Base-by-base conservation (phyloP, 768 basidiomycete genomes). In the Leccinum longicurvipes region DNA sequence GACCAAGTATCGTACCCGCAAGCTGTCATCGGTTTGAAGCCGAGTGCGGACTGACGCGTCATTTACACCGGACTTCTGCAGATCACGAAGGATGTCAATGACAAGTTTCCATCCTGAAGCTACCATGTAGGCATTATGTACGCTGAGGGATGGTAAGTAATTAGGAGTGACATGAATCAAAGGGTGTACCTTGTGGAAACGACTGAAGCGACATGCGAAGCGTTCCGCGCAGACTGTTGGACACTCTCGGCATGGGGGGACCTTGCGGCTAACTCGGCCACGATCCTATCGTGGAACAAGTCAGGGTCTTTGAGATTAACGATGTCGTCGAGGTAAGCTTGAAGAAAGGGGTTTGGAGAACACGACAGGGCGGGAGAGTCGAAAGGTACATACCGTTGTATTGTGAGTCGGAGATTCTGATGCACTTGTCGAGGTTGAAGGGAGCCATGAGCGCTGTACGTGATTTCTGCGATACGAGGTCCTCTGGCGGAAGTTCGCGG, bases 51-150 rank as follows among this genome's bases (percentile, higher is more conserved):
- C 73, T 29, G 74, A 77, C 27, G 69, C 63, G 55, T 91, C 85
- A 8, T 76, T 70, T 17, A 89, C 60, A 29, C 85, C 86, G 12
- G 75, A 72, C 17, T 78, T 71, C n/a, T 77, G 73, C 46, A 92
- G 73, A 25, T 80, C 75, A 50, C 76, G 76, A 52, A 93, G 73
- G 29, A 76, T 75, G 55, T 85, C 77, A 4, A 77, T 69, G n/a
- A 89, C 83, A 47, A 92, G 73, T 60, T 80, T 88, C 91, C 91
- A 93, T 1, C 83, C 86, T 15, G 89, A 83, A n/a, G 90, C 87
- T 31, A 92, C 76, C 80, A 88, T 82, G 69, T 90, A 91, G 8
- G 82, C 70, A 66, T 93, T 93, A 70, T 93, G 91, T 52, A 93
- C 78, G 69, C 91, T 93, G 62, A 41, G 50, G 31, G 24, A 59